Conservation (phyloP, 1,284 basidiomycete genomes). For the Trichosporon sp. region DNA sequence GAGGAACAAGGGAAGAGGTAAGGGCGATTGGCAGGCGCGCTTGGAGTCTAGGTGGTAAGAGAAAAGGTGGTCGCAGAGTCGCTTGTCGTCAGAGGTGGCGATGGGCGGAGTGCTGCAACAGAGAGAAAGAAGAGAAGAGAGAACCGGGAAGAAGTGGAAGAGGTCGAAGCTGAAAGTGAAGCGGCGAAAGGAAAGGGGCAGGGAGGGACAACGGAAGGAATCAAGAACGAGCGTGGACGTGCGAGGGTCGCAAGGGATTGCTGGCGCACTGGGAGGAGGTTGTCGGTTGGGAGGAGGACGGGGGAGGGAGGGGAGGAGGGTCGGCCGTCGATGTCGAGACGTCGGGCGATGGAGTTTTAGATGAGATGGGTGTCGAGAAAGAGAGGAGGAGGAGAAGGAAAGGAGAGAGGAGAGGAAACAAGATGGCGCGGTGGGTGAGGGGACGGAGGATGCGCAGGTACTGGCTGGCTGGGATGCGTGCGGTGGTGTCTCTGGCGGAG, state of each 20-base stretch:
- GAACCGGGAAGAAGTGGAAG: background rate
- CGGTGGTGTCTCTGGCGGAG: background rate
- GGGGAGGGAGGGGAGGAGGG: background rate
- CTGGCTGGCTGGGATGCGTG: no score
- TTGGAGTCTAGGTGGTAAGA: background rate
- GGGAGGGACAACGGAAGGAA: background rate
- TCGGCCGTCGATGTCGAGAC: conserved; percentile 2
- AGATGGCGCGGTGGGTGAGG: background rate
- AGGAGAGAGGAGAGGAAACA: background rate
- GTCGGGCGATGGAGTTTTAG: conserved; percentile 4
- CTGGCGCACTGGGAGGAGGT: conserved; percentile 1
- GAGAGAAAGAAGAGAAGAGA: background rate
- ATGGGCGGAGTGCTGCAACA: background rate
- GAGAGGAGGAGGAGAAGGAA: background rate
- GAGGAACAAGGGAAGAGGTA: background rate
- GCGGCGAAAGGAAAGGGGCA: background rate
- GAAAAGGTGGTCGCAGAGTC: background rate
- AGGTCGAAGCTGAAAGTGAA: background rate
- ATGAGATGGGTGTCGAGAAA: background rate
- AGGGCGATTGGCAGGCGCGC: conserved; percentile 5
- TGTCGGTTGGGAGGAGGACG: background rate
- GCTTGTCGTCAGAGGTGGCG: background rate
- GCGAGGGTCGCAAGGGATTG: background rate
- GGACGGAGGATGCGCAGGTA: background rate
- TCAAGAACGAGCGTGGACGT: conserved; percentile 5